Evolutionary conservation across 352 stramenopile species (phyloP).

Genomic region (Globisporangium yorkense): DNA sequence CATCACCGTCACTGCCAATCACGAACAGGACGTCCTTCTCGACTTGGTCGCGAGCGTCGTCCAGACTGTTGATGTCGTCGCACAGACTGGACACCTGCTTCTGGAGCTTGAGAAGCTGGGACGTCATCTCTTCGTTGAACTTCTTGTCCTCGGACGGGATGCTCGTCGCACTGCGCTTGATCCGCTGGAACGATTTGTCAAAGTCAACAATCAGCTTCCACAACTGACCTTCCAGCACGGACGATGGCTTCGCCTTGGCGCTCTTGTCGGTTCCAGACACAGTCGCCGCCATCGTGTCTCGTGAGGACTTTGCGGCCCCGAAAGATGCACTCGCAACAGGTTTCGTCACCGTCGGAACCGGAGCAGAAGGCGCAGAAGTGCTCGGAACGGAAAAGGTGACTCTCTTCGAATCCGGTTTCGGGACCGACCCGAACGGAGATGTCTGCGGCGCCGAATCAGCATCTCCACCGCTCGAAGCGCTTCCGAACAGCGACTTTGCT

Average conservation of each 20-base stretch:
- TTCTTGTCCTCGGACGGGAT: slow-evolving; percentile 32
- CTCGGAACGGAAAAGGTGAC: slow-evolving; percentile 26
- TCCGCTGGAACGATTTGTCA: slow-evolving; percentile 46
- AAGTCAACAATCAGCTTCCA: slow-evolving; percentile 75
- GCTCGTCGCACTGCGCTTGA: slow-evolving; percentile 32
- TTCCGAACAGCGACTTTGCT: slow-evolving; percentile 18
- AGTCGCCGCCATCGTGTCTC: neutral
- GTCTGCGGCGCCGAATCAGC: slow-evolving; percentile 9
- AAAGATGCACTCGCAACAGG: slow-evolving; percentile 2
- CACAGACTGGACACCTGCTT: slow-evolving; percentile 31
- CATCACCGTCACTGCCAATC: slow-evolving; percentile 68
- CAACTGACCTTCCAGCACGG: slow-evolving; percentile 48
- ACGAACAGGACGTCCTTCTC: slow-evolving; percentile 73
- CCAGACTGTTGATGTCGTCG: slow-evolving; percentile 45
- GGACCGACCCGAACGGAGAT: slow-evolving; percentile 26
- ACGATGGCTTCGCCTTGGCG: slow-evolving; percentile 23
- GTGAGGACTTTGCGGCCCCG: slow-evolving; percentile 1
- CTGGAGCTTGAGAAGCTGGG: slow-evolving; percentile 29
- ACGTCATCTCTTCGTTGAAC: slow-evolving; percentile 18
- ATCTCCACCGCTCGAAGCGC: neutral
- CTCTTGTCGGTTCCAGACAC: slow-evolving; percentile 2
- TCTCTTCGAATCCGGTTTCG: slow-evolving; percentile 13
- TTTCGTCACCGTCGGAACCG: slow-evolving; percentile 3
- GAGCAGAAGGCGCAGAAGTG: slow-evolving; percentile 5
- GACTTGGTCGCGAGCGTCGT: slow-evolving; percentile 50